Evolutionary conservation across 2,329 filamentous ascomycete species (phyloP).

Genomic region (Aspergillus sp.): DNA sequence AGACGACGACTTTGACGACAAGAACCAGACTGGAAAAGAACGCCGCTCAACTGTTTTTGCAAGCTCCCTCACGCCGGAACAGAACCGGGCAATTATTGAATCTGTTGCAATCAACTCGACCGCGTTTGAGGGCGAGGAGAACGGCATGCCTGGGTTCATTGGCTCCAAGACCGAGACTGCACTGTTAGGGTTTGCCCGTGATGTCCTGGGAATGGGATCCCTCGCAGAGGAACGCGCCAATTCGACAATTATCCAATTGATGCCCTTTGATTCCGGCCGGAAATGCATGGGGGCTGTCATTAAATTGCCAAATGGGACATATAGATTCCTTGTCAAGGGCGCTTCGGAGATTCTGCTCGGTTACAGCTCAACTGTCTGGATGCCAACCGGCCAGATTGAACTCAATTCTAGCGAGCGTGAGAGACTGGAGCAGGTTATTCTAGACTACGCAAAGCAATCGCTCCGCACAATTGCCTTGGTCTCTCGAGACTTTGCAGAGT

Average conservation of each 20-base stretch:
- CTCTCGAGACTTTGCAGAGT: slow-evolving; percentile 67
- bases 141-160: slow-evolving; percentile 48
- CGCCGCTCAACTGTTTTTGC: slow-evolving; percentile 3
- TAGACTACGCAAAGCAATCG: slow-evolving; percentile 50
- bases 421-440: slow-evolving; percentile 13
- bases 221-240: slow-evolving; percentile 59
- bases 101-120: slow-evolving; percentile 54
- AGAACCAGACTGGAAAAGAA: slow-evolving; percentile 15
- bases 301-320: slow-evolving; percentile 20
- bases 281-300: slow-evolving; percentile 54
- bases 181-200: slow-evolving; percentile 62
- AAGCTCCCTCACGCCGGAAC: slow-evolving; percentile 37
- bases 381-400: slow-evolving; percentile 10
- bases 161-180: slow-evolving; percentile 72
- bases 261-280: slow-evolving; percentile 68
- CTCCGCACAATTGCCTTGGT: slow-evolving; percentile 71
- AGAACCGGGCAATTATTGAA: slow-evolving; percentile 45
- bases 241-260: slow-evolving; percentile 59
- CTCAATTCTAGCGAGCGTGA: not conserved
- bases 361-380: slow-evolving; percentile 19
- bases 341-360: slow-evolving; percentile 36
- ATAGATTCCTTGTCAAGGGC: slow-evolving; percentile 36
- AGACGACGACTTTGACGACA: slow-evolving; percentile 14
- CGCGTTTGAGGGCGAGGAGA: slow-evolving; percentile 64
- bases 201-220: slow-evolving; percentile 59